Base-by-base conservation (phyloP, 352 stramenopile genomes). In the Globisporangium takayamanum region DNA sequence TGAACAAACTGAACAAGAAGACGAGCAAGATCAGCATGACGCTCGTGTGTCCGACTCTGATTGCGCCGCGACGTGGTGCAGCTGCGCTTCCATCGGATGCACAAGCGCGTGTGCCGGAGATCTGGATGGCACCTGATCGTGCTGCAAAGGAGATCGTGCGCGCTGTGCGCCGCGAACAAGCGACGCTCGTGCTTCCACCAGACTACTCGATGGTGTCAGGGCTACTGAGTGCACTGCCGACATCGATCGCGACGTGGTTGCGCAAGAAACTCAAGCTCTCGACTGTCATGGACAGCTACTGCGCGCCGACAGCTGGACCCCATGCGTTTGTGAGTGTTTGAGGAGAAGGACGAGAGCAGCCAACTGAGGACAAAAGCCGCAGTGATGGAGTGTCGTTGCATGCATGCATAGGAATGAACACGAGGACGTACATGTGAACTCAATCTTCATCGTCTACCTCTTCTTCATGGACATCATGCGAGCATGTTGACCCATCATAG, bases 1-100 rank as follows among this genome's bases (percentile, higher is more conserved):
- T 51, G 7, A 42, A 30, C 36, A 60, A 60, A 30, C 44, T 26
- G 6, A 33, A 53, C 18, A 63, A 63, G 41, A 63, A 57, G 30
- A 1, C 64, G 14, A 46, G 33, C n/a, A 62, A 41, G 4, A 62
- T 57, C 30, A 25, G 30, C n/a, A 52, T 66, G 60, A 57, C 44
- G 26, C 50, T 66, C 12, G 62, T 68, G 39, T 59, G 60, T 25
- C 60, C 60, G 11, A 61, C 60, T 20, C 50, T 66, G 25, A 45
- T 62, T 20, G 36, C 37, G 5, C n/a, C 53, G 18, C 44, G 48
- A 2, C 28, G 20, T 26, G 50, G 50, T 2, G 41, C 1, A 12
- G 18, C 39, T 14, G 25, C 48, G 28, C 15, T 54, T 25, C 42
- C 25, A 3, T 25, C 45, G 36, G n/a, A 37, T 15, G 36, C 36